Percentiles rank a stretch among this genome's conserved stretches.
Evolutionary conservation across 495 filamentous ascomycete genomes (phyloP).

Genomic region (Aspergillus heteromorphus): DNA sequence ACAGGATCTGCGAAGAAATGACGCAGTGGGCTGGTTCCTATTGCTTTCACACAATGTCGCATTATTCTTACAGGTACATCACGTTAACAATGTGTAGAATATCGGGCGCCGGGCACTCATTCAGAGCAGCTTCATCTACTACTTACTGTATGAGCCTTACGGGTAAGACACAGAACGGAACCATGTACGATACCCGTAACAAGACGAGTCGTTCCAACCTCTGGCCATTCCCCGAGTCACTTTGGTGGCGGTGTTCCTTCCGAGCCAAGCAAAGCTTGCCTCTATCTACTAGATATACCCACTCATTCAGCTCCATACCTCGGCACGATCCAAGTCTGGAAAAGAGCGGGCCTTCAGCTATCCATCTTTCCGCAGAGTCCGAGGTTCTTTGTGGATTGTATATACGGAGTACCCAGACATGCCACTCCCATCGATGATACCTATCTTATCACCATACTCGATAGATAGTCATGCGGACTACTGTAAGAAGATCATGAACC

Average conservation of each 20-base stretch:
- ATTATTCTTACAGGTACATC: not conserved
- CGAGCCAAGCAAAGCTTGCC: constrained; percentile 14
- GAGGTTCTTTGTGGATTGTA: too few relatives aligned
- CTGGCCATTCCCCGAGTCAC: not conserved
- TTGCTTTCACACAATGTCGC: not conserved
- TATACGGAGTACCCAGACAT: too few relatives aligned
- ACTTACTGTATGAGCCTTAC: not conserved
- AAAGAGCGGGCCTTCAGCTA: not conserved
- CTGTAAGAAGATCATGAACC: too few relatives aligned
- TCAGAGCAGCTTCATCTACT: not conserved
- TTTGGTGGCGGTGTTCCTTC: constrained; percentile 9
- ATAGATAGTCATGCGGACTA: not conserved
- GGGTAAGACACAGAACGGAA: not conserved
- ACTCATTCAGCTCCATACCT: not conserved
- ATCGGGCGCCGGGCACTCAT: not conserved
- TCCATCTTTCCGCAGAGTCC: too few relatives aligned
- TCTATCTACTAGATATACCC: not conserved
- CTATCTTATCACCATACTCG: not conserved
- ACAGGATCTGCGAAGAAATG: constrained; percentile 46
- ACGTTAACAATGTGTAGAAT: not conserved
- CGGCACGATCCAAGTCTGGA: not conserved
- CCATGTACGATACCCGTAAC: not conserved
- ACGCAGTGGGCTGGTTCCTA: not conserved
- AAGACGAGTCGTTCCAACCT: not conserved
- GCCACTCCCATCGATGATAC: too few relatives aligned